phyloP scores from a whole-genome alignment of 1,139 yeast genomes.

The Yamadazyma mexicana region DNA sequence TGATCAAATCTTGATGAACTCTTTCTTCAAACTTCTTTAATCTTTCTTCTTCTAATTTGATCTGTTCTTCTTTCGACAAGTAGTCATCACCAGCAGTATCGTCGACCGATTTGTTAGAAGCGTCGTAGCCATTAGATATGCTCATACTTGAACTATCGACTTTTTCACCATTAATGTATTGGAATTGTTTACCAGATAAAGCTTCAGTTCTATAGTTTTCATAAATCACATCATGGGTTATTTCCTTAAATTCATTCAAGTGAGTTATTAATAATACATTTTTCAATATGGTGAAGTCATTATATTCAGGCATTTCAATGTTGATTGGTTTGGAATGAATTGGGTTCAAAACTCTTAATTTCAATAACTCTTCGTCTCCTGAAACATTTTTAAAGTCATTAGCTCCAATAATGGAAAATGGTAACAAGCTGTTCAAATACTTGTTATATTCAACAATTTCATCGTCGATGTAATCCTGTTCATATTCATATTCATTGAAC shows the following conservation, averaged over 20 bases:
- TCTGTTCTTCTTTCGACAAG: conserved; percentile 75
- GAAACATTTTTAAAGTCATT: conserved; percentile 38
- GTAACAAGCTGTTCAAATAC: conserved; percentile 41
- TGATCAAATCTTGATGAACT: conserved; percentile 84
- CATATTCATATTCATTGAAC: conserved; percentile 51
- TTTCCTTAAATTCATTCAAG: conserved; percentile 70
- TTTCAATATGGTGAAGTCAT: conserved; percentile 66
- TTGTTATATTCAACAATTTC: conserved; percentile 51
- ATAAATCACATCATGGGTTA: conserved; percentile 65
- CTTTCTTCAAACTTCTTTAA: conserved; percentile 77
- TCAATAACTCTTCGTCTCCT: conserved; percentile 37
- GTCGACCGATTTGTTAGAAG: conserved; percentile 5
- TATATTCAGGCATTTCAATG: conserved; percentile 55
- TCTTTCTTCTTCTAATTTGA: conserved; percentile 77
- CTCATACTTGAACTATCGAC: conserved; percentile 9
- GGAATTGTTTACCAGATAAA: conserved; percentile 50
- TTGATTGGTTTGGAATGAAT: conserved; percentile 40
- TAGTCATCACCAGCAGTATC: conserved; percentile 42
- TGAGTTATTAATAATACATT: conserved; percentile 75
- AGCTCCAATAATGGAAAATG: conserved; percentile 47
- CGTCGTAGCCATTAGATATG: conserved; percentile 1
- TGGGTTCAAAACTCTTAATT: conserved; percentile 40
- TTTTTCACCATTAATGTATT: conserved; percentile 29
- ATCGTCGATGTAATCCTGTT: conserved; percentile 48
- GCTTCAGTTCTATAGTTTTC: conserved; percentile 75